phyloP scores from a whole-genome alignment of 2,329 filamentous ascomycete genomes.

The Blastomyces percursus region DNA sequence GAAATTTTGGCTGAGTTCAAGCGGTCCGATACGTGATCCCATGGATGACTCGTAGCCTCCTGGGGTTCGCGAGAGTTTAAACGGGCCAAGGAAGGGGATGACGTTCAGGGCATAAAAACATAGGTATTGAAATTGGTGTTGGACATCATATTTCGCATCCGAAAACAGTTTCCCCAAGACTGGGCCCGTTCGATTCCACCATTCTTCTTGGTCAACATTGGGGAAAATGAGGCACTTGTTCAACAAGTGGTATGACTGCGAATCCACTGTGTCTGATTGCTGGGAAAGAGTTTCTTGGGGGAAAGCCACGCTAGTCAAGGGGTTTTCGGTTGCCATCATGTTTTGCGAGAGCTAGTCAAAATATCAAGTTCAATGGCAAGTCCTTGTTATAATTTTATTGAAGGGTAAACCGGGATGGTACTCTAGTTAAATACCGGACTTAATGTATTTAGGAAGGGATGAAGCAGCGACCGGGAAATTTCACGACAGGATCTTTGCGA shows the following conservation, averaged over 20 bases:
- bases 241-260: not conserved
- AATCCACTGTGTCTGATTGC: not conserved
- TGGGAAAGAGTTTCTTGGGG: not conserved
- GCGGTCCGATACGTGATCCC: constrained; percentile 5
- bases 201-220: constrained; percentile 12
- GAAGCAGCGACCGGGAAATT: not conserved
- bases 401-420: not conserved
- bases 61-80: constrained; percentile 7
- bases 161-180: constrained; percentile 14
- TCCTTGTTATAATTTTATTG: not conserved
- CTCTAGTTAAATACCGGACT: not conserved
- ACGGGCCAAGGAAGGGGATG: constrained; percentile 15
- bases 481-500: not conserved
- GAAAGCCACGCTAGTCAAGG: not conserved
- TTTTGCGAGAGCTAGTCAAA: not conserved
- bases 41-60: constrained; percentile 4
- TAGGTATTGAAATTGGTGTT: constrained; percentile 15
- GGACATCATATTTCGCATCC: constrained; percentile 12
- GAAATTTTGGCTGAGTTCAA: constrained; percentile 14
- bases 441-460: not conserved
- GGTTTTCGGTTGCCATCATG: not conserved
- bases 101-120: constrained; percentile 12
- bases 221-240: constrained; percentile 6
- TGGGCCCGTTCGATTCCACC: constrained; percentile 17
- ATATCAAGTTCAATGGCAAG: not conserved